These are phyloP conservation scores for Apiospora phragmitis DNA, from an alignment of 2,329 filamentous ascomycete genomes.

Conservation along the genomic window DNA sequence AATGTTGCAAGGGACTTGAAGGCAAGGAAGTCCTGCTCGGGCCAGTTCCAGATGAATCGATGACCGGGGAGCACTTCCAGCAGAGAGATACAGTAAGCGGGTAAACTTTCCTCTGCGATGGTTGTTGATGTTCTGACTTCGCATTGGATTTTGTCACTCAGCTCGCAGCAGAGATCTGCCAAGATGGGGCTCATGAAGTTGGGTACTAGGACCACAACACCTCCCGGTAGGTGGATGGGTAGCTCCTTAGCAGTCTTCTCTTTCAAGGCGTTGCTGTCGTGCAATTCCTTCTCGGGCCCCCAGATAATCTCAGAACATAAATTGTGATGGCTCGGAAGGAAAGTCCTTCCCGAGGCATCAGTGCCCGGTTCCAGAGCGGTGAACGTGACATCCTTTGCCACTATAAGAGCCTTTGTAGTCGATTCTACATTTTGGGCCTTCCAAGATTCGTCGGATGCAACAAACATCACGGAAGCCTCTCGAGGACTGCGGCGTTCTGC, in stretches of 20 bases:
- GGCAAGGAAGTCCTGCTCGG: slow-evolving; percentile 36
- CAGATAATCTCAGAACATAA: slow-evolving; percentile 51
- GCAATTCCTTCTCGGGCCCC: slow-evolving; percentile 21
- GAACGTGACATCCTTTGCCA: slow-evolving; percentile 47
- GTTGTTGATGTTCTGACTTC: slow-evolving; percentile 16
- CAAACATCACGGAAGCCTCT: slow-evolving; percentile 43
- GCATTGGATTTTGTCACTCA: slow-evolving; percentile 17
- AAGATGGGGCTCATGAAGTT: slow-evolving; percentile 2
- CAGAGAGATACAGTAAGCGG: slow-evolving; percentile 43
- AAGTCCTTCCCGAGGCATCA: slow-evolving; percentile 29
- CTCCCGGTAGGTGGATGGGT: background rate
- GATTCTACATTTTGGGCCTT: background rate
- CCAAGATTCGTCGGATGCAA: slow-evolving; percentile 40
- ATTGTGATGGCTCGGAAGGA: slow-evolving; percentile 49
- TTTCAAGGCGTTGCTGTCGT: background rate
- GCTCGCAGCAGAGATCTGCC: slow-evolving; percentile 11
- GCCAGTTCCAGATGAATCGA: slow-evolving; percentile 40
- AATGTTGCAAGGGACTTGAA: slow-evolving; percentile 41
- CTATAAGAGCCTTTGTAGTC: slow-evolving; percentile 34
- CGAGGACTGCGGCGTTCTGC: slow-evolving; percentile 36
- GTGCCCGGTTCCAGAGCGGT: slow-evolving; percentile 33
- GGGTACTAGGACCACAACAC: slow-evolving; percentile 21
- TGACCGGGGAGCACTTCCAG: slow-evolving; percentile 39
- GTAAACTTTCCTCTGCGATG: slow-evolving; percentile 19
- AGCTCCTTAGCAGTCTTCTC: background rate